phyloP scores from a whole-genome alignment of 208 protist genomes.

The Acanthamoeba royreba region DNA sequence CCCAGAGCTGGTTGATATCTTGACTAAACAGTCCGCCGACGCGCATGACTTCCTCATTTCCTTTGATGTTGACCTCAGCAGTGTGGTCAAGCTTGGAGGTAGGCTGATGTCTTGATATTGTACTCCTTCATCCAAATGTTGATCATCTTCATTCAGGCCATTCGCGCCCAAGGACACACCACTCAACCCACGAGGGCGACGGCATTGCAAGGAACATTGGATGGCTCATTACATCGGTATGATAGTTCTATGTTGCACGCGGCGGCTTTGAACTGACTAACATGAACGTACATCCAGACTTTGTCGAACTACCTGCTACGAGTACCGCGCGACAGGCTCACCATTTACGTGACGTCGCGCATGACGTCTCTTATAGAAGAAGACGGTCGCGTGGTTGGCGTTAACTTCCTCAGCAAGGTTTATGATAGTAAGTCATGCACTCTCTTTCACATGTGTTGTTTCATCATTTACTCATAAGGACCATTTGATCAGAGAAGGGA shows the following conservation, averaged over 20 bases:
- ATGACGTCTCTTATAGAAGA: background rate
- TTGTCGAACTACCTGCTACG: background rate
- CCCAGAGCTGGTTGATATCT: constrained; percentile 83
- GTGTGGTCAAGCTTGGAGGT: constrained; percentile 89
- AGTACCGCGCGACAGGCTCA: background rate
- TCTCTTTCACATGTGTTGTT: background rate
- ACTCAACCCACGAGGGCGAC: background rate
- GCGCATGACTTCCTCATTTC: constrained; percentile 83
- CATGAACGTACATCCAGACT: too few species aligned
- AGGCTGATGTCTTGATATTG: constrained; percentile 59
- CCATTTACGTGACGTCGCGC: background rate
- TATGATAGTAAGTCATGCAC: background rate
- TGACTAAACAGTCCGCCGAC: constrained; percentile 82
- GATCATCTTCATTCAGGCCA: background rate
- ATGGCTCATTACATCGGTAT: background rate
- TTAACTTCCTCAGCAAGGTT: background rate
- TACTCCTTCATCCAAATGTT: background rate
- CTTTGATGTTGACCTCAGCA: constrained; percentile 85
- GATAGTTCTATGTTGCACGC: background rate
- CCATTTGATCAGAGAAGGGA: background rate
- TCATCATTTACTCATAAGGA: background rate
- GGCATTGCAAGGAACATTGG: background rate
- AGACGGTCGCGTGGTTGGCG: background rate
- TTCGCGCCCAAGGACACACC: constrained; percentile 15
- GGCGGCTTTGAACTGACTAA: too few species aligned